Evolutionary conservation across 2,329 filamentous ascomycete species (phyloP).

Genomic region (Ophiostoma piceae): DNA sequence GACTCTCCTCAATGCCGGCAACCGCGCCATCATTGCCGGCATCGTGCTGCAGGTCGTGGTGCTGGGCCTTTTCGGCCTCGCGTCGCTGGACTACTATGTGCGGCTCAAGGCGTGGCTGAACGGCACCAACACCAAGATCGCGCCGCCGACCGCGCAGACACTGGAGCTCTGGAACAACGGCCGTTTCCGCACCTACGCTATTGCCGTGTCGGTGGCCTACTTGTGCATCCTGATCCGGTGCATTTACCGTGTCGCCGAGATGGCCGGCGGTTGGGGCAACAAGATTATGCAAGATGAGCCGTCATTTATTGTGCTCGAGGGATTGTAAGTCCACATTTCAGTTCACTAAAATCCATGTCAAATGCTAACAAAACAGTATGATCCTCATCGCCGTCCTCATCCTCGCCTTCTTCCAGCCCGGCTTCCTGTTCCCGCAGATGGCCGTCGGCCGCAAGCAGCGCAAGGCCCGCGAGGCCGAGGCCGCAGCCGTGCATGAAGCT

Average conservation of each 20-base stretch:
- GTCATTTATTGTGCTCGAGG: slow-evolving; percentile 55
- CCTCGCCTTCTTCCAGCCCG: slow-evolving; percentile 51
- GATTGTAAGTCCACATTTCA: too few species aligned
- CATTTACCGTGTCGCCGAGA: slow-evolving; percentile 55
- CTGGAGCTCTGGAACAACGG: slow-evolving; percentile 40
- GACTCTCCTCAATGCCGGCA: slow-evolving; percentile 42
- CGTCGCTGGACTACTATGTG: slow-evolving; percentile 44
- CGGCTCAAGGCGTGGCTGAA: slow-evolving; percentile 40
- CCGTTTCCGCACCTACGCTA: slow-evolving; percentile 42
- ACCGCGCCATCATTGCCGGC: slow-evolving; percentile 50
- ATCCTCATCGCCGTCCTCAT: slow-evolving; percentile 46
- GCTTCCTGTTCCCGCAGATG: slow-evolving; percentile 53
- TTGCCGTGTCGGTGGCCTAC: slow-evolving; percentile 44
- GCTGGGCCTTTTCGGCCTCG: slow-evolving; percentile 42
- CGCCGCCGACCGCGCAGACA: slow-evolving; percentile 26
- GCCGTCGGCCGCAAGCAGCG: slow-evolving; percentile 28
- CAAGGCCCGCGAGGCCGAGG: slow-evolving; percentile 15
- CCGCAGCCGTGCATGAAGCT: background rate
- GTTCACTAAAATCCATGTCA: too few species aligned
- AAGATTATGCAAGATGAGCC: slow-evolving; percentile 58
- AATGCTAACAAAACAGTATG: slow-evolving; percentile 32
- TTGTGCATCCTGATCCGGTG: slow-evolving; percentile 46
- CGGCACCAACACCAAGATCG: slow-evolving; percentile 1
- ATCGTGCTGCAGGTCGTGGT: slow-evolving; percentile 51
- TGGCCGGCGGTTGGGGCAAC: slow-evolving; percentile 61